Evolutionary conservation across 2,329 filamentous ascomycete species (phyloP), one percentile per base, ranked within the genome.

Genomic region (Aspergillus alliaceus): DNA sequence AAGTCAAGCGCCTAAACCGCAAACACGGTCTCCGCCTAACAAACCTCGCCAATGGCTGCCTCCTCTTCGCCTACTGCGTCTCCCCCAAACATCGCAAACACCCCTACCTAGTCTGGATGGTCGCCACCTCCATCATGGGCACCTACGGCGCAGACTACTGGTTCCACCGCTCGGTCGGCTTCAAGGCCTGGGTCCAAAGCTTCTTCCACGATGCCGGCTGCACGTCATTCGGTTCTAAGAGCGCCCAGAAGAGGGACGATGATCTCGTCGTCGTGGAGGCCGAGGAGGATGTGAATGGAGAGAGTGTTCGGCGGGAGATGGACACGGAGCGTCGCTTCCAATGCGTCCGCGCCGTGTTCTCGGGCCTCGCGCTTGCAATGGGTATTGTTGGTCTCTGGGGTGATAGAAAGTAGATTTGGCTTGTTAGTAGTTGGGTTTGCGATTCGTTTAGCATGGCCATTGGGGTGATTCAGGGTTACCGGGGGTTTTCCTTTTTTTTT

Each of bases 61-160:
- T 97, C 68, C 79, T 91, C 65, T 83, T 93, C 63, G 90, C 92
- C 61, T 97, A 89, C 75, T 74, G 83, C 44, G 79, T 96, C 63
- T 93, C 92, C 2, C 90, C 92, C 0, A 82, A 85, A 25, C 84
- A 86, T 55, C 82, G 85, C 65, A 87, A 89, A 71, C 93, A 98
- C 72, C 93, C 93, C 0, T 98, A 96, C 72, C 86, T 97, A 25
- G 76, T 97, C 58, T 97, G 95, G 86, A 91, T 91, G 14, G 86
- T 87, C 2, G 76, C 91, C 25, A 82, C 92, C 56, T 72, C 79
- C 1, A 76, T 79, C 14, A 59, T 77, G 27, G 70, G 74, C 66
- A 62, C 75, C 35, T 72, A 74, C 59, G 80, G 80, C 59, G 84
- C 90, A 79, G 88, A 91, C 72, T 83, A 85, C 46, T 90, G 85